Base-by-base conservation (phyloP, 2,329 filamentous ascomycete species). In the Delphinella strobiligena region DNA sequence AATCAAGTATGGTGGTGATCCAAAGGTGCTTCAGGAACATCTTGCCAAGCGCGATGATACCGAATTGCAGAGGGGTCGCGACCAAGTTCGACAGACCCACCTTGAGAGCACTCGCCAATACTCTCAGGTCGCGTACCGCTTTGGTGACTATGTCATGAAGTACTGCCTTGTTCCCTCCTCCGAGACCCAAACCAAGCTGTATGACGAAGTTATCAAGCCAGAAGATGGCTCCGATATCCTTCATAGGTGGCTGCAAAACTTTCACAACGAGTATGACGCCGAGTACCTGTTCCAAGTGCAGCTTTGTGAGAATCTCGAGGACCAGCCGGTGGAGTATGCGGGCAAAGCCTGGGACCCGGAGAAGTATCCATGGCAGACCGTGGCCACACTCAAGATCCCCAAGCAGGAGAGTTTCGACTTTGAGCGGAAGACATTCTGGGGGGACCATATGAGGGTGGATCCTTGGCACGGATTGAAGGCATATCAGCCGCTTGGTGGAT, bases 101-200 rank as follows among this genome's bases (percentile, higher is more conserved):
- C 48, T 68, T 3, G 56, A 61, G 37, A 54, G 55, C 16, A 58
- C 54, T 11, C 40, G 52, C 19, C 53, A 64, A 41, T 68, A 71
- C 52, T 65, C 63, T 0, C 66, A 71, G 48, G 62, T 59, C 11
- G 63, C 67, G 0, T 69, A 67, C 47, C 63, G 63, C 16, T 69
- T 64, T 44, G 66, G 66, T 15, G 56, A 64, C 37, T 67, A 67
- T 42, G 59, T 69, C 2, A 58, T 60, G 37, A 71, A 71, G 45
- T 69, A 67, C 45, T 60, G 58, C 38, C 56, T 70, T 19, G 59
- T 67, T 4, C 67, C 66, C 1, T 59, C 54, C 11, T 52, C 53
- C 2, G 53, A 61, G 4, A 62, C 55, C 2, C 62, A 68, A 47
- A 56, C 55, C 35, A 61, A 61, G 37, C 54, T 63, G 2, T 55